Base-by-base conservation (phyloP, 2,329 filamentous ascomycete genomes). In the Drechslerella dactyloides region DNA sequence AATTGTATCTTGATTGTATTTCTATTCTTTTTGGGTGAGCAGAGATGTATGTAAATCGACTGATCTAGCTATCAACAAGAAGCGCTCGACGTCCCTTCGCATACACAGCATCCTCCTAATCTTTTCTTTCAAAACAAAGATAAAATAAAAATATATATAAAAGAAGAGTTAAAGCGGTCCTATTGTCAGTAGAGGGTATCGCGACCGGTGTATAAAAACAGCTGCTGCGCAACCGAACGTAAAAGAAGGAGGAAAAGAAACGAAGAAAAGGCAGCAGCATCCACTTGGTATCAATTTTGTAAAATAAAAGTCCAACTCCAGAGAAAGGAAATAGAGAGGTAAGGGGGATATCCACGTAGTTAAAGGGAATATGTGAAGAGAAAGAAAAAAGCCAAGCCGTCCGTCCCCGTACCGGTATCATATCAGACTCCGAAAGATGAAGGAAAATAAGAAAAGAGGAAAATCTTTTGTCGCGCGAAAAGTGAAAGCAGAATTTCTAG, bases 241-340 rank as follows among this genome's bases (percentile, higher is more conserved):
- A 69, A 37, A 50, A 48, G 42, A 53, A 56, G 27, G 8, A 61
- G 50, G 19, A 17, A 48, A 52, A 51, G n/a, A 48, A 52, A 46
- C 19, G 57, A 58, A 55, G 52, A 33, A 42, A 46, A 63, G 51
- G 46, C 17, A 44, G 40, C 40, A 48, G 19, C 58, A 64, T 70
- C 66, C 66, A 63, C 66, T 33, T 70, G 66, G 66, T 70, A 70
- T 70, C 66, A 64, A 63, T 70, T 70, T 59, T 35, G 53, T 46
- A 46, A 59, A 33, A 33, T 3, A 33, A 33, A 33, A 33, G 27
- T 70, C 66, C 66, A 70, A 70, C 66, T 70, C 66, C 66, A 51
- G 35, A 55, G 40, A 61, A 62, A 65, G 37, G 52, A 57, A 70
- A 17, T 27, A 53, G 52, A 62, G 30, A 62, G 55, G 35, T 40